phyloP scores from a whole-genome alignment of 306 rosid genomes.

The Cucurbita moschata region DNA sequence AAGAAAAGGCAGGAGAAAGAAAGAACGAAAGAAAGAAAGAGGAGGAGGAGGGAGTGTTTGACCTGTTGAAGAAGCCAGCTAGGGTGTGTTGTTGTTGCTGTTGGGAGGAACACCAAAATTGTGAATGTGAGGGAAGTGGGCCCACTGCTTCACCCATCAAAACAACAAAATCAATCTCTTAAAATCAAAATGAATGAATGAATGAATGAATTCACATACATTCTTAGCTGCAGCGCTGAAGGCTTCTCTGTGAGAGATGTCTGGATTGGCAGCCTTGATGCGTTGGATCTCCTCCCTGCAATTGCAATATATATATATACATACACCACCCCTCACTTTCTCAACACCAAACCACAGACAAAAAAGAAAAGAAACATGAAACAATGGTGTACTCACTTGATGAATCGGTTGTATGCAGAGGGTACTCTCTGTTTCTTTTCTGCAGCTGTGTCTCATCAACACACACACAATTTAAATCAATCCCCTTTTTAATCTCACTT shows the following conservation, averaged over 20 bases:
- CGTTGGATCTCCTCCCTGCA: slow-evolving; percentile 96
- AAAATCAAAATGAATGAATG: neutral
- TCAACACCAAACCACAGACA: too few species aligned
- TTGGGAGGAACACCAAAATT: slow-evolving; percentile 61
- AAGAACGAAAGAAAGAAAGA: neutral
- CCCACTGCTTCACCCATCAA: slow-evolving; percentile 51
- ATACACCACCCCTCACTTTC: too few species aligned
- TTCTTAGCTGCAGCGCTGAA: slow-evolving; percentile 99
- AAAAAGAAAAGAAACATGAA: neutral
- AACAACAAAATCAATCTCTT: neutral
- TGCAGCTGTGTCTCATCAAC: slow-evolving; percentile 50
- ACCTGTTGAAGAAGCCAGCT: slow-evolving; percentile 17
- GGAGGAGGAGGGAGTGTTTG: neutral
- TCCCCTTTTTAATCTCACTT: neutral
- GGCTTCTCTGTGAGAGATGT: slow-evolving; percentile 95
- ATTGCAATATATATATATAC: too few species aligned
- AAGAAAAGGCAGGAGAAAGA: neutral
- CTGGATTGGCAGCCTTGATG: slow-evolving; percentile 95
- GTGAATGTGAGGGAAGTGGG: slow-evolving; percentile 93
- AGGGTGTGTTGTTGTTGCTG: too few species aligned
- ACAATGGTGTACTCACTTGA: slow-evolving; percentile 46
- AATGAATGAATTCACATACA: slow-evolving; percentile 26
- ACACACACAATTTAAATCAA: neutral
- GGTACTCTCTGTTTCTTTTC: slow-evolving; percentile 99
- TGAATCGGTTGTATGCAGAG: slow-evolving; percentile 98